A percentile compares a stretch with the other conserved stretches of the same genome.
These are phyloP conservation scores for Rhizopus delemar DNA, from an alignment of 371 early-diverging fungal genomes.

Conservation along the genomic window DNA sequence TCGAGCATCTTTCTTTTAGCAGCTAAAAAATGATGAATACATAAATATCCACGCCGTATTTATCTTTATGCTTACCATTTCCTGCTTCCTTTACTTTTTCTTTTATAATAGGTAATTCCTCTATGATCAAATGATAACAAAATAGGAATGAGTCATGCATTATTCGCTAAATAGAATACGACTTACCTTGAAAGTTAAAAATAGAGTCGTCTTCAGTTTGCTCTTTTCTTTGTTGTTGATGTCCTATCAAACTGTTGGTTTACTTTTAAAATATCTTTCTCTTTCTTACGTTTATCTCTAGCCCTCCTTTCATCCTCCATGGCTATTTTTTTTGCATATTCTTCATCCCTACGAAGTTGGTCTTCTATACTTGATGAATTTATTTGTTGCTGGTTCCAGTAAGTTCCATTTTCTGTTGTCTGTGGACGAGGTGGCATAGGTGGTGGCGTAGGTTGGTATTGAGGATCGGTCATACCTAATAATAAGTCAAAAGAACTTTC, in stretches of 20 bases:
- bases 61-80: slow-evolving; percentile 32
- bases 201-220: slow-evolving; percentile 33
- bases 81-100: slow-evolving; percentile 53
- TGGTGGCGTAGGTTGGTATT: slow-evolving; percentile 35
- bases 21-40: slow-evolving; percentile 23
- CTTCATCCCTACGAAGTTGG: slow-evolving; percentile 51
- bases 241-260: background rate
- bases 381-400: slow-evolving; percentile 25
- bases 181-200: slow-evolving; percentile 47
- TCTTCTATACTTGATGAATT: slow-evolving; percentile 36
- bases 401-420: slow-evolving; percentile 8
- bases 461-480: slow-evolving; percentile 50
- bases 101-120: slow-evolving; percentile 53
- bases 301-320: slow-evolving; percentile 39
- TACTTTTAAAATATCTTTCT: background rate
- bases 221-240: slow-evolving; percentile 8
- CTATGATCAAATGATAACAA: slow-evolving; percentile 15
- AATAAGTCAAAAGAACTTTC: slow-evolving; percentile 46
- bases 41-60: background rate
- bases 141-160: background rate
- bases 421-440: slow-evolving; percentile 39
- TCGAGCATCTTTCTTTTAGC: slow-evolving; percentile 55
- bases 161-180: background rate
- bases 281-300: slow-evolving; percentile 16
- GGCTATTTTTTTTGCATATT: slow-evolving; percentile 42